These are phyloP conservation scores for Acacia melanoxylon DNA, from an alignment of 306 rosid genomes.

Conservation along the genomic window DNA sequence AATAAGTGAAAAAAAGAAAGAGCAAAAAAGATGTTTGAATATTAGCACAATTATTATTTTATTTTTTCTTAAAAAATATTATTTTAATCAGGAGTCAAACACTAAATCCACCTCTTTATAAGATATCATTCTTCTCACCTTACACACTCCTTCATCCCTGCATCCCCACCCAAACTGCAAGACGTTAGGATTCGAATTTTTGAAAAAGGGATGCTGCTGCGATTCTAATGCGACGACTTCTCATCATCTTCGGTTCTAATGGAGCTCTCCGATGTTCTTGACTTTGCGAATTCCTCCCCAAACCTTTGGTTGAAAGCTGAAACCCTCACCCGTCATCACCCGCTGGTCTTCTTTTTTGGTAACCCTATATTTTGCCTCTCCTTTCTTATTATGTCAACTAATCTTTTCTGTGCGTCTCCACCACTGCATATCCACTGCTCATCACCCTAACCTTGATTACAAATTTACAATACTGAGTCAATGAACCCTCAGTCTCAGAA, in stretches of 20 bases:
- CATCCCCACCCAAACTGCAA: not conserved
- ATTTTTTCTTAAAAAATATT: no score
- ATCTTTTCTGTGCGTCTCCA: not conserved
- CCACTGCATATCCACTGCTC: not conserved
- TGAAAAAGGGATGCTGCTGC: not conserved
- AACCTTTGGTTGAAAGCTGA: not conserved
- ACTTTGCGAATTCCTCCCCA: not conserved
- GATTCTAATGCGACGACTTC: not conserved
- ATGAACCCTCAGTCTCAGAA: constrained; percentile 25
- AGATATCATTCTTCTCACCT: no score
- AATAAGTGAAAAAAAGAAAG: no score
- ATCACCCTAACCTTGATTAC: not conserved
- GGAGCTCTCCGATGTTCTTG: not conserved
- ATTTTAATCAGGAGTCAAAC: no score
- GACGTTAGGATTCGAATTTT: constrained; percentile 32
- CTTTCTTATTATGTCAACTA: not conserved
- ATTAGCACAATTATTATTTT: no score
- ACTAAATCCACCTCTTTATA: no score
- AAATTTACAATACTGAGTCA: not conserved
- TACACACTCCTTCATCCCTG: no score
- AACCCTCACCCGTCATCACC: not conserved
- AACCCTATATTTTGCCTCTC: not conserved
- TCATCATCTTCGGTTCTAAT: not conserved
- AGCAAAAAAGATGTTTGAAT: no score
- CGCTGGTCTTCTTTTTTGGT: not conserved